These are phyloP conservation scores for Biscogniauxia sp. DNA, from an alignment of 2,329 filamentous ascomycete genomes.

Conservation along the genomic window DNA sequence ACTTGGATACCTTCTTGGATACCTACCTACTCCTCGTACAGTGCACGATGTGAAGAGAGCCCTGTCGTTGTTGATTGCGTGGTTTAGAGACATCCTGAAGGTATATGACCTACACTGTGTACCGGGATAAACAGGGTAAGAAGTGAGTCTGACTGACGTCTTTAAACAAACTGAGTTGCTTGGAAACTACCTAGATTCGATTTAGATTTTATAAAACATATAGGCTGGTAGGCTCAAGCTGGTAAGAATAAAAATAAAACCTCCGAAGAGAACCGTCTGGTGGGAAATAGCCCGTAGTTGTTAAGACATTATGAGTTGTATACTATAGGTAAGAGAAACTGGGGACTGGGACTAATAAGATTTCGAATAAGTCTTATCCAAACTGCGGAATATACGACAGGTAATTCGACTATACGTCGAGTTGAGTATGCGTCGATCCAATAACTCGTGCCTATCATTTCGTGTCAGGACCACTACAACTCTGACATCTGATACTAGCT, in stretches of 20 bases:
- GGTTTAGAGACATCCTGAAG: not conserved
- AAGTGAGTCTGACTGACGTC: not conserved
- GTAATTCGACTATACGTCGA: not conserved
- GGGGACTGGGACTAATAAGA: not conserved
- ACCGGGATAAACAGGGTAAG: not conserved
- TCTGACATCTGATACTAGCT: not conserved
- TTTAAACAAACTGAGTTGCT: not conserved
- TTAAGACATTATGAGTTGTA: not conserved
- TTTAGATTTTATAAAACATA: not conserved
- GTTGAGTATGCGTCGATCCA: not conserved
- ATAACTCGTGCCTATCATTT: not conserved
- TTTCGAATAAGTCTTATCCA: not conserved
- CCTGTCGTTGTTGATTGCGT: not conserved
- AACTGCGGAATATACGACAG: not conserved
- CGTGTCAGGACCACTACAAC: not conserved
- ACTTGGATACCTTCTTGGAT: constrained; percentile 4
- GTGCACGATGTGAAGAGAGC: constrained; percentile 4
- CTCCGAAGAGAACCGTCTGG: not conserved
- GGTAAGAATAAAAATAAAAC: not conserved
- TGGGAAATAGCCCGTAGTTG: not conserved
- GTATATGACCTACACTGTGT: not conserved
- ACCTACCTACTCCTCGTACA: constrained; percentile 11
- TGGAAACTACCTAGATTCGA: not conserved
- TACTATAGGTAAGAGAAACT: not conserved
- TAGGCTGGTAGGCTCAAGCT: no score